Percentiles rank a stretch among this genome's conserved stretches.
phyloP scores from a whole-genome alignment of 2,329 filamentous ascomycete genomes.

The Alternaria arborescens region DNA sequence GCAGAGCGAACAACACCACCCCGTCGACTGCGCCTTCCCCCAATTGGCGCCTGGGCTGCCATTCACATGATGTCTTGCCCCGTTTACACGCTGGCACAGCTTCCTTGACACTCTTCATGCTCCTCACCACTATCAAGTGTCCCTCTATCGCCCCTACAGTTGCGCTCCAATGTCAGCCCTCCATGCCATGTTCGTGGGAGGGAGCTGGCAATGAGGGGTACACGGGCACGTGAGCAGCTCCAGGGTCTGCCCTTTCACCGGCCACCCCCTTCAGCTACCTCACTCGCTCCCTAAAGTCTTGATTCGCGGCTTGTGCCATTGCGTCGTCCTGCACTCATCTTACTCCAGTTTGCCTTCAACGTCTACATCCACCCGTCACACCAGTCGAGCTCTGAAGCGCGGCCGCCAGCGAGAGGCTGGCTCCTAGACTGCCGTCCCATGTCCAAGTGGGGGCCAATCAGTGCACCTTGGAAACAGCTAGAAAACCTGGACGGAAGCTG shows the following conservation, averaged over 20 bases:
- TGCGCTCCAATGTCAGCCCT: neutral
- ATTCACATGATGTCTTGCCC: constrained; percentile 28
- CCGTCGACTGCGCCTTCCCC: constrained; percentile 34
- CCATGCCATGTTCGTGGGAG: neutral
- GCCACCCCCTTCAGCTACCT: neutral
- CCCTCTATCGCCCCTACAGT: neutral
- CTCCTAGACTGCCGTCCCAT: constrained; percentile 16
- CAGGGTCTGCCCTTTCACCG: constrained; percentile 8
- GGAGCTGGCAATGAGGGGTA: constrained; percentile 21
- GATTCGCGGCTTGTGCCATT: constrained; percentile 14
- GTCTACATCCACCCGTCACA: constrained; percentile 26
- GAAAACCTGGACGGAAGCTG: constrained; percentile 37
- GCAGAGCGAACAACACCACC: constrained; percentile 30
- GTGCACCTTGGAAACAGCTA: constrained; percentile 41
- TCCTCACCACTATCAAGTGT: neutral
- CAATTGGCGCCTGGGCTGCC: constrained; percentile 24
- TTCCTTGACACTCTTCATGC: neutral
- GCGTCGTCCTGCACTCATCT: constrained; percentile 2
- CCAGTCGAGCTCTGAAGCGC: constrained; percentile 35
- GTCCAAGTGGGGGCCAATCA: constrained; percentile 40
- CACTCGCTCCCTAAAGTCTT: neutral
- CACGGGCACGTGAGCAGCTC: constrained; percentile 26
- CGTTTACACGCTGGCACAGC: constrained; percentile 14
- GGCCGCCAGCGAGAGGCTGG: constrained; percentile 29
- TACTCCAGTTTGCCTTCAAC: constrained; percentile 11